These are phyloP conservation scores for Sporisorium exsertum DNA, from an alignment of 1,284 basidiomycete species.

Conservation along the genomic window DNA sequence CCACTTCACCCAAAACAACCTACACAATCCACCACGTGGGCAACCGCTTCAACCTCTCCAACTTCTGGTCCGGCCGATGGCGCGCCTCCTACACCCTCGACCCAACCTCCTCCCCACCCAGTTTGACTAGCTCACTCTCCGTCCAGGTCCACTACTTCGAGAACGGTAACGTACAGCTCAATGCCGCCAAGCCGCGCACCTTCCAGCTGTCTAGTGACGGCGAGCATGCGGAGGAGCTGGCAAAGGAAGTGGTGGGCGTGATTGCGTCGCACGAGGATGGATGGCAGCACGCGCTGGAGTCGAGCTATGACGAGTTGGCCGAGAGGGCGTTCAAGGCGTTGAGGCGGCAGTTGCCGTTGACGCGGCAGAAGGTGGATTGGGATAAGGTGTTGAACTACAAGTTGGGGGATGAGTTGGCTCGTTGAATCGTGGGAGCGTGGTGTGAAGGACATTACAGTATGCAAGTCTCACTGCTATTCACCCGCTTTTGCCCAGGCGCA, in stretches of 20 bases:
- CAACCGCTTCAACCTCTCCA: slow-evolving; percentile 65
- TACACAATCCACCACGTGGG: slow-evolving; percentile 62
- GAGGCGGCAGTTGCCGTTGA: slow-evolving; percentile 63
- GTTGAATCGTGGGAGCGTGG: background rate
- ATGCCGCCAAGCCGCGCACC: slow-evolving; percentile 32
- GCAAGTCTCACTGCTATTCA: background rate
- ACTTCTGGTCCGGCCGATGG: slow-evolving; percentile 68
- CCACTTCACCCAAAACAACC: slow-evolving; percentile 17
- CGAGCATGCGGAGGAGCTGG: slow-evolving; percentile 9
- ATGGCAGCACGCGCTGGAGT: slow-evolving; percentile 56
- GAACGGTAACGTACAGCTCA: slow-evolving; percentile 68
- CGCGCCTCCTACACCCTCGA: slow-evolving; percentile 59
- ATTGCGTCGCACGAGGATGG: slow-evolving; percentile 57
- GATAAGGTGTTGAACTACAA: slow-evolving; percentile 66
- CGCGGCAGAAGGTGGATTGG: slow-evolving; percentile 68
- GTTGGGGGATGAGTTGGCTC: slow-evolving; percentile 52
- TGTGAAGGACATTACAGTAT: background rate
- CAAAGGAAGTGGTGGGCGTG: slow-evolving; percentile 40
- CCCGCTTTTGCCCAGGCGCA: background rate
- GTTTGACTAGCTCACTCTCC: slow-evolving; percentile 26
- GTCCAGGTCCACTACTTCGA: slow-evolving; percentile 68
- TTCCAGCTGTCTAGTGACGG: slow-evolving; percentile 30
- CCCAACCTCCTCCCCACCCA: slow-evolving; percentile 4
- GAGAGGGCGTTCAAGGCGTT: slow-evolving; percentile 65
- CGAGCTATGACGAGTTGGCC: slow-evolving; percentile 50